phyloP scores from a whole-genome alignment of 202 grass and related monocot genomes.

The Sporobolus alterniflorus region DNA sequence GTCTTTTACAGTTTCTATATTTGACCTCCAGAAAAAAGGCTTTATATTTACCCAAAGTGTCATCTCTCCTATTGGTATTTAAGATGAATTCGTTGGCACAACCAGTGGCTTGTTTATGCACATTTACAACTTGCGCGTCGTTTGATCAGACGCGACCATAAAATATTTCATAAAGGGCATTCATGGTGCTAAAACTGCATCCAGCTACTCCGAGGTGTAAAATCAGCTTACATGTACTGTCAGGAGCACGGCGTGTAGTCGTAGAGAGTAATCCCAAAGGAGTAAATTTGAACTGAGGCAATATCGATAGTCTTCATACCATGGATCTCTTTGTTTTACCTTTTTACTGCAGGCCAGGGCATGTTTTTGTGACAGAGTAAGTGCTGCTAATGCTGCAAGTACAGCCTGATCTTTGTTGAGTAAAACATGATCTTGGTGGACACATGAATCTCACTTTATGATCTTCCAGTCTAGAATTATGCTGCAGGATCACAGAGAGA shows the following conservation, averaged over 20 bases:
- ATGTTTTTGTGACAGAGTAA: background rate
- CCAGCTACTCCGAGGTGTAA: constrained; percentile 40
- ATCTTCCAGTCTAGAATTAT: constrained; percentile 26
- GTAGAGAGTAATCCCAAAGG: background rate
- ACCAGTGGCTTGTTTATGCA: constrained; percentile 48
- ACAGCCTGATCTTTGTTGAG: constrained; percentile 8
- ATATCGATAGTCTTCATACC: background rate
- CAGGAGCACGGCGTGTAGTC: constrained; percentile 9
- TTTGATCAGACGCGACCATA: constrained; percentile 52
- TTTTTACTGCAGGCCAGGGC: constrained; percentile 10
- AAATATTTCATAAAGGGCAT: constrained; percentile 56
- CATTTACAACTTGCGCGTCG: constrained; percentile 55
- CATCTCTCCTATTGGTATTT: constrained; percentile 17
- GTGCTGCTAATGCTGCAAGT: background rate
- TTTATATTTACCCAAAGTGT: constrained; percentile 58
- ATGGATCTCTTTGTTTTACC: constrained; percentile 15
- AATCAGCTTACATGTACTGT: constrained; percentile 35
- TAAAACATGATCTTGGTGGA: constrained; percentile 29
- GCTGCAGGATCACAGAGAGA: constrained; percentile 14
- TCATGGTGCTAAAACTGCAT: constrained; percentile 54
- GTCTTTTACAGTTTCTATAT: constrained; percentile 26
- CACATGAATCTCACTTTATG: constrained; percentile 20
- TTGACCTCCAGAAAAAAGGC: background rate
- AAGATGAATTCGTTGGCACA: constrained; percentile 48
- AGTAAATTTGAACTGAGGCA: constrained; percentile 12